phyloP scores from a whole-genome alignment of 192 early-diverging fungal species.

The Chytriomyces confervae region DNA sequence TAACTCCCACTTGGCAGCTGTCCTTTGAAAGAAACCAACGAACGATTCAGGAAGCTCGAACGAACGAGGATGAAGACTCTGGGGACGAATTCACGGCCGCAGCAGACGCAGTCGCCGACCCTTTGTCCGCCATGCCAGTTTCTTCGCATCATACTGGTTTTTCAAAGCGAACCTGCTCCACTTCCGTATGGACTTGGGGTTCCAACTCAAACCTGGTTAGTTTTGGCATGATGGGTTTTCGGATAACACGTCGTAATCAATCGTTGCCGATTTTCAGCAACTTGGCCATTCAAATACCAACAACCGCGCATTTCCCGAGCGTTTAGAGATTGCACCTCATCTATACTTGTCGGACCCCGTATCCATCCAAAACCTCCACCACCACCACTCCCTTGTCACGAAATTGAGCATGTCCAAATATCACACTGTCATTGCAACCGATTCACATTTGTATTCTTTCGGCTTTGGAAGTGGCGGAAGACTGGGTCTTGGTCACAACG shows the following conservation, averaged over 20 bases:
- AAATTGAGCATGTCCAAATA: slow-evolving; percentile 70
- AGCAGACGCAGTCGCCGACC: slow-evolving; percentile 31
- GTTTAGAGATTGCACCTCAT: slow-evolving; percentile 54
- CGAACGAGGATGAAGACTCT: slow-evolving; percentile 37
- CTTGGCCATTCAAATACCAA: slow-evolving; percentile 72
- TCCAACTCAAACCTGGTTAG: slow-evolving; percentile 65
- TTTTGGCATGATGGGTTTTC: neutral
- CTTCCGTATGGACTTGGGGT: slow-evolving; percentile 76
- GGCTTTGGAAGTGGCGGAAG: slow-evolving; percentile 76
- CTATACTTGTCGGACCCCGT: slow-evolving; percentile 32
- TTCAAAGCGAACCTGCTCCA: slow-evolving; percentile 44
- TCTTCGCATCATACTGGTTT: too few relatives aligned
- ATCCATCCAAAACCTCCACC: slow-evolving; percentile 32
- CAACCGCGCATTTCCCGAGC: slow-evolving; percentile 67
- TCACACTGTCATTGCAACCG: slow-evolving; percentile 62
- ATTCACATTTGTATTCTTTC: slow-evolving; percentile 51
- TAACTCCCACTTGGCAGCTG: too few relatives aligned
- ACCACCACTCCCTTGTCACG: slow-evolving; percentile 41
- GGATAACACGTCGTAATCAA: neutral
- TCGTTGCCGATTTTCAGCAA: slow-evolving; percentile 16
- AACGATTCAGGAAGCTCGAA: neutral
- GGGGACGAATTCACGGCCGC: slow-evolving; percentile 52
- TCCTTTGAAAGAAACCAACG: neutral
- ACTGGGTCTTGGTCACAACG: slow-evolving; percentile 66
- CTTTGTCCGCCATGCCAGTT: too few relatives aligned